Percentiles rank a stretch among this genome's conserved stretches.
These are phyloP conservation scores for Auxenochlorella protothecoides DNA, from an alignment of 139 green algal species.

Conservation along the genomic window DNA sequence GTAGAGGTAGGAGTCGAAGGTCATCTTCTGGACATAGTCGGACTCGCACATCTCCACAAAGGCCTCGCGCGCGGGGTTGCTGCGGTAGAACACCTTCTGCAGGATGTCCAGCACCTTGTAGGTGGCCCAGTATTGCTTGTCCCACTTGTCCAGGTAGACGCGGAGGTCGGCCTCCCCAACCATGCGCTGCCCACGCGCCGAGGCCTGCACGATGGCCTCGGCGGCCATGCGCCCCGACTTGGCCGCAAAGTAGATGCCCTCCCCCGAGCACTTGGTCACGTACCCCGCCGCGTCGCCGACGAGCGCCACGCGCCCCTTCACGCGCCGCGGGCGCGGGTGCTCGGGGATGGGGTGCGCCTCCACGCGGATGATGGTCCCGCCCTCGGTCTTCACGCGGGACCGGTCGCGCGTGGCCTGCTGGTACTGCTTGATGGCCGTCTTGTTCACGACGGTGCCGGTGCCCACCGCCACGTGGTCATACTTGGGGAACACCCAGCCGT, in stretches of 20 bases:
- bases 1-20: constrained; percentile 99
- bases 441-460: constrained; percentile 99
- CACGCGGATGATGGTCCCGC: constrained; percentile 96
- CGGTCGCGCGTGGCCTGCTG: constrained; percentile 82
- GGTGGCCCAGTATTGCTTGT: constrained; percentile 98
- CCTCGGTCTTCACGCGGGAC: constrained; percentile 80
- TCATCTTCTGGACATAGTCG: constrained; percentile 99
- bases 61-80: constrained; percentile 95
- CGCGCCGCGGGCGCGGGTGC: constrained; percentile 80
- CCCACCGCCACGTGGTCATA: constrained; percentile 99
- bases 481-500: constrained; percentile 99
- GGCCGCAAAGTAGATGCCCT: constrained; percentile 99
- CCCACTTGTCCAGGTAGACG: constrained; percentile 92
- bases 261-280: constrained; percentile 92
- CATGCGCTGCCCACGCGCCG: constrained; percentile 74
- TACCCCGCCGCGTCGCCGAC: constrained; percentile 96
- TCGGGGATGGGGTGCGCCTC: constrained; percentile 96
- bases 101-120: constrained; percentile 99
- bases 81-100: constrained; percentile 96
- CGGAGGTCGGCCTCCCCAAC: constrained; percentile 72
- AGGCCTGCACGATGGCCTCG: constrained; percentile 86
- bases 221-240: constrained; percentile 95
- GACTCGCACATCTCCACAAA: constrained; percentile 99
- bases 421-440: constrained; percentile 99
- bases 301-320: constrained; percentile 73